Percentiles rank a stretch among this genome's conserved stretches.
phyloP scores from a whole-genome alignment of 1,284 basidiomycete genomes.

The Erythrobasidium hasegawianum region DNA sequence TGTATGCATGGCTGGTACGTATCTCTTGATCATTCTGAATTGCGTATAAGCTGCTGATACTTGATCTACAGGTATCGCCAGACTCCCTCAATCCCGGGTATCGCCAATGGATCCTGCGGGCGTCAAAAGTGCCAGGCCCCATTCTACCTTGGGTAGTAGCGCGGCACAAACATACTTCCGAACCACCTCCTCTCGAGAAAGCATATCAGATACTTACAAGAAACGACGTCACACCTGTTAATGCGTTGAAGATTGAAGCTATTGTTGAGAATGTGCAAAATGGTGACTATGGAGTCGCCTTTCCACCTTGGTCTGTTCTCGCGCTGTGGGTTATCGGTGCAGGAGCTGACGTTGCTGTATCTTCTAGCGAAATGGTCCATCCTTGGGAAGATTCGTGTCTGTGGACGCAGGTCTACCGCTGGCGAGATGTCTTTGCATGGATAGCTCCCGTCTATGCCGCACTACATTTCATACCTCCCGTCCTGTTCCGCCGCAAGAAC shows the following conservation, averaged over 20 bases:
- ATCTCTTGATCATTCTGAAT: no score
- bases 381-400: slow-evolving; percentile 71
- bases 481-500: slow-evolving; percentile 50
- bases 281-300: slow-evolving; percentile 49
- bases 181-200: slow-evolving; percentile 18
- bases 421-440: slow-evolving; percentile 77
- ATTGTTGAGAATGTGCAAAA: slow-evolving; percentile 44
- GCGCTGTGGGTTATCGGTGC: no score
- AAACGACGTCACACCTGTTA: slow-evolving; percentile 44
- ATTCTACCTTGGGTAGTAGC: slow-evolving; percentile 53
- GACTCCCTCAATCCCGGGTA: slow-evolving; percentile 81
- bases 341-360: background rate
- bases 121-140: slow-evolving; percentile 62
- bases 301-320: slow-evolving; percentile 20
- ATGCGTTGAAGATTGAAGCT: slow-evolving; percentile 45
- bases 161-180: slow-evolving; percentile 7
- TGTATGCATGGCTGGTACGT: slow-evolving; percentile 67
- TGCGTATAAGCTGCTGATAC: background rate
- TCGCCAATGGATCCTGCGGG: slow-evolving; percentile 63
- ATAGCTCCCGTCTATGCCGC: slow-evolving; percentile 77
- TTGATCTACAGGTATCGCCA: slow-evolving; percentile 54
- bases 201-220: slow-evolving; percentile 20
- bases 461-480: slow-evolving; percentile 75
- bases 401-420: slow-evolving; percentile 61
- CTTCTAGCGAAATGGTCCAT: slow-evolving; percentile 22